Evolutionary conservation across 495 filamentous ascomycete species (phyloP).

Genomic region (Pseudevernia furfuracea): DNA sequence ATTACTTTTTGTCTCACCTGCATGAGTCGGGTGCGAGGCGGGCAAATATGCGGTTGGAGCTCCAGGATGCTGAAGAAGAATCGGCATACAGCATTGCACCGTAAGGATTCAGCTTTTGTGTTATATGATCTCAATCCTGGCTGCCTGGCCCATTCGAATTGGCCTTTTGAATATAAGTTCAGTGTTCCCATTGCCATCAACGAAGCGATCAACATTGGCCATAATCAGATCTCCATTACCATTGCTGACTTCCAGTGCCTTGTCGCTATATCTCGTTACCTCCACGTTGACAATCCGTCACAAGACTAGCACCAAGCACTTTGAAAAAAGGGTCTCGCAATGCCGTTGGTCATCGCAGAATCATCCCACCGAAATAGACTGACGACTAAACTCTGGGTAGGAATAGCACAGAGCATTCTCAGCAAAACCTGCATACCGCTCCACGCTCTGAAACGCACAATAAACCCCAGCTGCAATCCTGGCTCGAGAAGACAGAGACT

Average conservation of each 20-base stretch:
- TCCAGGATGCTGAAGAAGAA: too few relatives aligned
- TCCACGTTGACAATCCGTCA: not conserved
- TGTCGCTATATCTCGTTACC: not conserved
- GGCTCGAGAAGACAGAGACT: slow-evolving; percentile 12
- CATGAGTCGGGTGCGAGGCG: too few relatives aligned
- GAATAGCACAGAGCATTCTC: not conserved
- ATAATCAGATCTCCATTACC: too few relatives aligned
- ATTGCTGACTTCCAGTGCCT: not conserved
- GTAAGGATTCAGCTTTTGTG: too few relatives aligned
- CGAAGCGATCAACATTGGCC: too few relatives aligned
- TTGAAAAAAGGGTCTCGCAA: not conserved
- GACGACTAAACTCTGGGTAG: not conserved
- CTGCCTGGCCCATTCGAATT: too few relatives aligned
- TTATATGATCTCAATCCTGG: too few relatives aligned
- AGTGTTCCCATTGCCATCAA: too few relatives aligned
- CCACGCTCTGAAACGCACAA: not conserved
- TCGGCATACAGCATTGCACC: too few relatives aligned
- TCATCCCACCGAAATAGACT: not conserved
- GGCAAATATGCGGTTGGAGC: too few relatives aligned
- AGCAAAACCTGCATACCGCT: not conserved
- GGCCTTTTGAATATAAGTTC: too few relatives aligned
- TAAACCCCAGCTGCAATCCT: slow-evolving; percentile 5
- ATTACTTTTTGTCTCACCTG: too few relatives aligned
- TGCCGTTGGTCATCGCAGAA: not conserved
- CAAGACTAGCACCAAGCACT: not conserved